These are phyloP conservation scores for Dryadomyces quercus-mongolicae DNA, from an alignment of 2,329 filamentous ascomycete species.

Conservation along the genomic window DNA sequence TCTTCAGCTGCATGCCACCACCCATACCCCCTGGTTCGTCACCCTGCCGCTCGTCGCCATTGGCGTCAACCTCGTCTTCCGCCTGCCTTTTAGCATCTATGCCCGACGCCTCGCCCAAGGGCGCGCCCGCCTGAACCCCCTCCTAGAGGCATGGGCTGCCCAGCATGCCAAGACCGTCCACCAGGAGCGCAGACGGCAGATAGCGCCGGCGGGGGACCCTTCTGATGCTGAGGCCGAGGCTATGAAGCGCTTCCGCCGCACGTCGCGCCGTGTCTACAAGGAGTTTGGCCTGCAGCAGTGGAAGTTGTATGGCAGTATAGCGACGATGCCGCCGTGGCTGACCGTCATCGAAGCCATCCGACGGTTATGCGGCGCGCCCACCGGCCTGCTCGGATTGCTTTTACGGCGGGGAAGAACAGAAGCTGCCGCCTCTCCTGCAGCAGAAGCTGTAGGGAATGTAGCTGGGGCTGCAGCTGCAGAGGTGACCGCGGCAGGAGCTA, in stretches of 20 bases:
- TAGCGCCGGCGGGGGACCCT: background rate
- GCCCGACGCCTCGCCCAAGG: conserved; percentile 18
- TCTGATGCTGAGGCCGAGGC: background rate
- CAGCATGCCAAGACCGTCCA: conserved; percentile 15
- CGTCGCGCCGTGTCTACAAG: conserved; percentile 14
- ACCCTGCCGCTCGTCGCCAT: conserved; percentile 40
- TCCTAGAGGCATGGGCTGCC: conserved; percentile 23
- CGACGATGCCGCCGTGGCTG: conserved; percentile 36
- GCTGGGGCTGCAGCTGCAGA: background rate
- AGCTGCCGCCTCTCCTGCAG: background rate
- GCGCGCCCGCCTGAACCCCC: conserved; percentile 17
- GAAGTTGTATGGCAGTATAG: conserved; percentile 28
- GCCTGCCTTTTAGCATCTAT: conserved; percentile 35
- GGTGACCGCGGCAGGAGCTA: background rate
- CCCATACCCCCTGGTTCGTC: conserved; percentile 39
- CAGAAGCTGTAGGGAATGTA: background rate
- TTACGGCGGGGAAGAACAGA: conserved; percentile 10
- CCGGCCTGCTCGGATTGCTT: conserved; percentile 24
- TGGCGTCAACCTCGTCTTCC: conserved; percentile 21
- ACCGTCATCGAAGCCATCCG: conserved; percentile 37
- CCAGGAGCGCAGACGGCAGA: conserved; percentile 4
- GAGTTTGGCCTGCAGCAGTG: conserved; percentile 32
- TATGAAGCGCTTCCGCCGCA: conserved; percentile 15
- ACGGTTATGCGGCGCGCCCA: conserved; percentile 29
- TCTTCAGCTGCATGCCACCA: conserved; percentile 26